A percentile compares a stretch with the other conserved stretches of the same genome.
These are phyloP conservation scores for Leccinum holopus DNA, from an alignment of 1,284 basidiomycete genomes.

Conservation along the genomic window DNA sequence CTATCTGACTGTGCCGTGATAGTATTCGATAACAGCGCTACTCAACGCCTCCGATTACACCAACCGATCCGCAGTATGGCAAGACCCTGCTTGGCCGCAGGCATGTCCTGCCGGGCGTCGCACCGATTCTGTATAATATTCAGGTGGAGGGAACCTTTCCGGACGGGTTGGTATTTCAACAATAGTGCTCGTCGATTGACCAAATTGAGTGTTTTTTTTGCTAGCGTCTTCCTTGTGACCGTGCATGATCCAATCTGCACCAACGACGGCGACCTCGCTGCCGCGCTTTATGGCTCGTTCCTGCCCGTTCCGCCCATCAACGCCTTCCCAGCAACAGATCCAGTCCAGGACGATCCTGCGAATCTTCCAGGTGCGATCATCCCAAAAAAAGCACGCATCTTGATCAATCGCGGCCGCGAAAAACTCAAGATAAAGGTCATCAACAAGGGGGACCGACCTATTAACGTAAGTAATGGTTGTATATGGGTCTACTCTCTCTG, in stretches of 20 bases:
- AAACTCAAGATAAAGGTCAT: constrained; percentile 77
- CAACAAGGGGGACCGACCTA: constrained; percentile 92
- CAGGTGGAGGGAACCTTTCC: constrained; percentile 92
- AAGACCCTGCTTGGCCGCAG: constrained; percentile 86
- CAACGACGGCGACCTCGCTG: constrained; percentile 72
- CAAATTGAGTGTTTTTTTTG: neutral
- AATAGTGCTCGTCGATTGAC: neutral
- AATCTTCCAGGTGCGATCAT: constrained; percentile 76
- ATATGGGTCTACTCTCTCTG: neutral
- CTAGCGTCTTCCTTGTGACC: constrained; percentile 86
- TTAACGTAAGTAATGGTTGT: constrained; percentile 61
- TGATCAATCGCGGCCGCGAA: constrained; percentile 72
- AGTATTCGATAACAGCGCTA: too few species aligned
- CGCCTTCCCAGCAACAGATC: constrained; percentile 58
- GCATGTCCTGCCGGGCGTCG: constrained; percentile 85
- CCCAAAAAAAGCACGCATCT: constrained; percentile 63
- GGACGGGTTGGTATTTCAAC: constrained; percentile 59
- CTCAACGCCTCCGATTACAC: too few species aligned
- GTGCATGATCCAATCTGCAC: constrained; percentile 93
- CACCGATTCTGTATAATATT: constrained; percentile 70
- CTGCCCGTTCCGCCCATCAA: constrained; percentile 72
- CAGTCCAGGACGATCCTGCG: constrained; percentile 49
- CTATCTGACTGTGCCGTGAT: too few species aligned
- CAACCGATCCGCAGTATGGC: constrained; percentile 60
- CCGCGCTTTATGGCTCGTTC: constrained; percentile 92